Conservation (phyloP, 2,329 filamentous ascomycete species). For the Botrytis elliptica region DNA sequence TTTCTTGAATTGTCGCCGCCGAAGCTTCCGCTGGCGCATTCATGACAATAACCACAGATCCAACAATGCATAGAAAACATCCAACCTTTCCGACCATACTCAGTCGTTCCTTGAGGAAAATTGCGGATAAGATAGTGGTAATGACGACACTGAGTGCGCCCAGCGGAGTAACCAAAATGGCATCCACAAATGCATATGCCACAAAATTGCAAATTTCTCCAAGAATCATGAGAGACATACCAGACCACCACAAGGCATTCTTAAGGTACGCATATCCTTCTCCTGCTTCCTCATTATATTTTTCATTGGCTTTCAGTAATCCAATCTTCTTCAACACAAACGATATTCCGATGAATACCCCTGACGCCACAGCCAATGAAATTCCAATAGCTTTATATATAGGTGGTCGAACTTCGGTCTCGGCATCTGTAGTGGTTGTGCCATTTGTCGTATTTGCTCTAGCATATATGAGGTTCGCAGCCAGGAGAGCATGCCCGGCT, state of each 20-base stretch:
- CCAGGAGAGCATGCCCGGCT: conserved; percentile 40
- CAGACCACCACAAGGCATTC: conserved; percentile 90
- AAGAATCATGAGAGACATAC: conserved; percentile 95
- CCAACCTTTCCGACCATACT: conserved; percentile 96
- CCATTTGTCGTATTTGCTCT: conserved; percentile 43
- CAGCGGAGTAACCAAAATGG: conserved; percentile 89
- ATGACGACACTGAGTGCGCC: conserved; percentile 91
- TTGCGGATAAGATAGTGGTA: conserved; percentile 84
- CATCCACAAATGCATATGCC: conserved; percentile 94
- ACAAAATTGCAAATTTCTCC: conserved; percentile 97
- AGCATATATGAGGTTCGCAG: conserved; percentile 46
- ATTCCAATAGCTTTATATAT: conserved; percentile 86
- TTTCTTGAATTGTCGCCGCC: conserved; percentile 83
- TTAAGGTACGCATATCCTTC: conserved; percentile 98
- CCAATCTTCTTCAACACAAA: conserved; percentile 96
- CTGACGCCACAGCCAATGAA: conserved; percentile 78
- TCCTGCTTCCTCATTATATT: conserved; percentile 93
- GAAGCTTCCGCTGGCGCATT: conserved; percentile 87
- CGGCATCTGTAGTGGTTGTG: conserved; percentile 30
- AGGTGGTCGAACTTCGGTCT: conserved; percentile 31
- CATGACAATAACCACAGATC: conserved; percentile 89
- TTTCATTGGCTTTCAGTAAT: conserved; percentile 86
- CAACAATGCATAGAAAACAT: conserved; percentile 92
- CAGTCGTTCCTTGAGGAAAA: conserved; percentile 92
- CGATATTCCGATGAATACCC: conserved; percentile 88